Evolutionary conservation across 257 asterid species (phyloP).

Genomic region (Anisodus tanguticus): DNA sequence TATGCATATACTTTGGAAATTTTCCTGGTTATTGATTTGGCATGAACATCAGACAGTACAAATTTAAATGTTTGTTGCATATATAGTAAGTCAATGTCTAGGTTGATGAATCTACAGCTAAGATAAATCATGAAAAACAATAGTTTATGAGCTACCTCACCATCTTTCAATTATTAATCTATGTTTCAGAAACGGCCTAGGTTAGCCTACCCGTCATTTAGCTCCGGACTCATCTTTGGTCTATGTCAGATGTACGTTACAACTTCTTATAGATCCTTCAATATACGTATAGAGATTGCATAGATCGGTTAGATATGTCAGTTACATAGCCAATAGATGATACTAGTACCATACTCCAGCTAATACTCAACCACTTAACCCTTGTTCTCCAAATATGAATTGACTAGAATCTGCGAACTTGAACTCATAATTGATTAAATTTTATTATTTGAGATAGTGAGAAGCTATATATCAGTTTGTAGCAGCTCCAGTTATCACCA

Average conservation of each 20-base stretch:
- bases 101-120: background rate
- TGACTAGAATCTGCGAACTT: too few species aligned
- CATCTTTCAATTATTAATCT: background rate
- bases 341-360: too few species aligned
- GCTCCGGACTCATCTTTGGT: background rate
- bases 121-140: background rate
- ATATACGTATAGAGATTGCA: background rate
- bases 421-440: too few species aligned
- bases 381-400: too few species aligned
- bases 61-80: background rate
- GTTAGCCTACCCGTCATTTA: constrained; percentile 1
- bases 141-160: background rate
- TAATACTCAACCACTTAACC: too few species aligned
- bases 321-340: too few species aligned
- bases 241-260: background rate
- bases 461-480: too few species aligned
- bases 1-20: background rate
- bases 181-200: background rate
- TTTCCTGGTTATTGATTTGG: constrained; percentile 5
- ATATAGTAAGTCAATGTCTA: background rate
- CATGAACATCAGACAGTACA: background rate
- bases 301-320: too few species aligned
- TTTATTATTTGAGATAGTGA: too few species aligned
- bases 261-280: background rate
- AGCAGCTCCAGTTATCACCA: too few species aligned